Evolutionary conservation across 352 stramenopile species (phyloP).

Genomic region (Phytophthora rubi): DNA sequence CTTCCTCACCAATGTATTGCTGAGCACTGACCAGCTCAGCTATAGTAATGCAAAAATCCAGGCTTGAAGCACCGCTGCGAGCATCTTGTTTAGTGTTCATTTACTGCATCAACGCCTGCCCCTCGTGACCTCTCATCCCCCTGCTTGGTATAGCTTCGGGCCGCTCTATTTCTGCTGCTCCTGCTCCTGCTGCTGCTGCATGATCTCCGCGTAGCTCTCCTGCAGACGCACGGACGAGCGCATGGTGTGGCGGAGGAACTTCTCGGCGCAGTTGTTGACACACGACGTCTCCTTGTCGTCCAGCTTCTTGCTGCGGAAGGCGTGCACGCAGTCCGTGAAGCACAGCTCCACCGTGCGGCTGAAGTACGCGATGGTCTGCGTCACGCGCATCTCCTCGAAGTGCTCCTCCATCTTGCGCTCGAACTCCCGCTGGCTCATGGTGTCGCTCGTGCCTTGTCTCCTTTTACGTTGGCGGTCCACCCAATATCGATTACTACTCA

Average conservation of each 20-base stretch:
- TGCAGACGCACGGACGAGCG: constrained; percentile 88
- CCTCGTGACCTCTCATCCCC: background rate
- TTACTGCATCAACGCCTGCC: constrained; percentile 8
- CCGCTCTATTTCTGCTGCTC: constrained; percentile 49
- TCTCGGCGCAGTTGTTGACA: constrained; percentile 90
- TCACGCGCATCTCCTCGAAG: constrained; percentile 92
- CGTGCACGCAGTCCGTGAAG: constrained; percentile 91
- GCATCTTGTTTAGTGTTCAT: constrained; percentile 17
- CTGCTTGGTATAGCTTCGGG: too few relatives aligned
- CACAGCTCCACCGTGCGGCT: constrained; percentile 91
- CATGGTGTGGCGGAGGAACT: constrained; percentile 93
- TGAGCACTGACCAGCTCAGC: too few relatives aligned
- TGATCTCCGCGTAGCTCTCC: constrained; percentile 89
- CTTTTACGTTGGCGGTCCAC: background rate
- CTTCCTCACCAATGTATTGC: too few relatives aligned
- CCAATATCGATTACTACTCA: too few relatives aligned
- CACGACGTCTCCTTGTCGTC: constrained; percentile 91
- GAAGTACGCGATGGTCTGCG: constrained; percentile 90
- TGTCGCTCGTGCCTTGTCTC: background rate
- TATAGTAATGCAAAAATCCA: background rate
- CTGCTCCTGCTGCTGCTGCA: constrained; percentile 83
- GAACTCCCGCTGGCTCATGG: constrained; percentile 83
- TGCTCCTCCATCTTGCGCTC: constrained; percentile 92
- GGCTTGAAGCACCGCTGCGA: background rate
- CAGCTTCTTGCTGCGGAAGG: constrained; percentile 92